Conservation (phyloP, 805 yeast genomes). For the Phaffomyces thermotolerans region DNA sequence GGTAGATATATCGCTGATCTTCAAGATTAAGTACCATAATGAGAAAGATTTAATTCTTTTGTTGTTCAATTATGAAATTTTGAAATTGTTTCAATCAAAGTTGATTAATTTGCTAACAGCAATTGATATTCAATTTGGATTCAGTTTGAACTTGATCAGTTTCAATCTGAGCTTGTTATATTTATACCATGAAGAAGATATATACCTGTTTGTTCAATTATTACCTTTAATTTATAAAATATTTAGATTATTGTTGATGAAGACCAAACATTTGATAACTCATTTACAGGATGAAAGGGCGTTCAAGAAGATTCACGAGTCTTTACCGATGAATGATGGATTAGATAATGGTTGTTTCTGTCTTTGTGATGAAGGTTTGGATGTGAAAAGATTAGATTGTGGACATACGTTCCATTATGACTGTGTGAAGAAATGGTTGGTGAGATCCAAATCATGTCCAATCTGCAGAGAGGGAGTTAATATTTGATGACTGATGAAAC, state of each 20-base stretch:
- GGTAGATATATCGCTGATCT: background rate
- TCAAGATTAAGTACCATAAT: background rate
- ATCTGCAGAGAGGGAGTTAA: conserved; percentile 11
- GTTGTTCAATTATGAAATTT: conserved; percentile 3
- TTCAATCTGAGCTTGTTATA: conserved; percentile 1
- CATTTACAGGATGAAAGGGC: background rate
- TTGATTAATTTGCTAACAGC: background rate
- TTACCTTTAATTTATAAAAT: conserved; percentile 17
- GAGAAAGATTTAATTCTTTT: background rate
- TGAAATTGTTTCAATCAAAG: conserved; percentile 1
- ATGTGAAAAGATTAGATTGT: conserved; percentile 9
- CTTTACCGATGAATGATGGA: background rate
- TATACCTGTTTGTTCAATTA: conserved; percentile 11
- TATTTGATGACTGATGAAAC: background rate
- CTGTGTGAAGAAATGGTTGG: conserved; percentile 20
- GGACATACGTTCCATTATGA: conserved; percentile 18
- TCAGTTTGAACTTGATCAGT: conserved; percentile 2
- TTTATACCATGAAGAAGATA: conserved; percentile 1
- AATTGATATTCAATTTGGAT: background rate
- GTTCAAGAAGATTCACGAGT: background rate
- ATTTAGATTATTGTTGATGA: conserved; percentile 14
- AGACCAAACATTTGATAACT: conserved; percentile 13
- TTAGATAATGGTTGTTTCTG: background rate
- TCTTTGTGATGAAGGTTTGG: background rate
- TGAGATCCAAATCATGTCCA: conserved; percentile 18